These are phyloP conservation scores for Termitomyces titanicus DNA, from an alignment of 768 basidiomycete genomes.

Conservation along the genomic window DNA sequence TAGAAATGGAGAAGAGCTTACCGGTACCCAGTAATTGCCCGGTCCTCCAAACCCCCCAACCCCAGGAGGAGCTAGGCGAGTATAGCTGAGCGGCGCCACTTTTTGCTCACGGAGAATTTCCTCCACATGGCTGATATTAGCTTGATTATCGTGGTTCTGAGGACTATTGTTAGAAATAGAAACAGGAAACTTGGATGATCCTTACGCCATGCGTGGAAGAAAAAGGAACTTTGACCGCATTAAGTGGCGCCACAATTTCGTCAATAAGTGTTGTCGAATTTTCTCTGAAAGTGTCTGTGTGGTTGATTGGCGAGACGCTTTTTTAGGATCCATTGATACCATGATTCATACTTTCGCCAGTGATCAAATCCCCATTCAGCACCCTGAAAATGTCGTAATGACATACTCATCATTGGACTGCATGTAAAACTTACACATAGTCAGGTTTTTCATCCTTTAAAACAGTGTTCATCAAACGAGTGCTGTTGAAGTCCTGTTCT, in stretches of 20 bases:
- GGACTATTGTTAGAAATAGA: background rate
- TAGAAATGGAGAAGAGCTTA: constrained; percentile 27
- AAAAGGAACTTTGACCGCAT: constrained; percentile 55
- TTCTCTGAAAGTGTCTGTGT: constrained; percentile 57
- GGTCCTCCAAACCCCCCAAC: constrained; percentile 64
- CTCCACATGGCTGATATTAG: constrained; percentile 66
- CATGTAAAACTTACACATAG: constrained; percentile 50
- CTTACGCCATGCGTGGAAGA: constrained; percentile 67
- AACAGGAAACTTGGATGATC: background rate
- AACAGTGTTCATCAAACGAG: constrained; percentile 51
- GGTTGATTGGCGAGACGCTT: background rate
- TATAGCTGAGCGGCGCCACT: constrained; percentile 60
- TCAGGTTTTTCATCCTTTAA: constrained; percentile 59
- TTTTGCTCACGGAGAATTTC: constrained; percentile 62
- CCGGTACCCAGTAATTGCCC: constrained; percentile 78
- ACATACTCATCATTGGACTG: background rate
- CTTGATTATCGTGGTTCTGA: constrained; percentile 72
- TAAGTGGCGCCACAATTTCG: constrained; percentile 58
- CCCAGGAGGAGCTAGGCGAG: constrained; percentile 53
- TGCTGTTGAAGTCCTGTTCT: constrained; percentile 62
- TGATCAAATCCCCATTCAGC: constrained; percentile 71
- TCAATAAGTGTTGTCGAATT: constrained; percentile 69
- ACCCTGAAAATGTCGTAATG: constrained; percentile 37
- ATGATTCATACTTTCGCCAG: constrained; percentile 52
- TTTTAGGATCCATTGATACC: constrained; percentile 7